Percentiles rank a stretch among this genome's conserved stretches.
Evolutionary conservation across 1,284 basidiomycete genomes (phyloP).

Genomic region (Sanguinoderma infundibulare): DNA sequence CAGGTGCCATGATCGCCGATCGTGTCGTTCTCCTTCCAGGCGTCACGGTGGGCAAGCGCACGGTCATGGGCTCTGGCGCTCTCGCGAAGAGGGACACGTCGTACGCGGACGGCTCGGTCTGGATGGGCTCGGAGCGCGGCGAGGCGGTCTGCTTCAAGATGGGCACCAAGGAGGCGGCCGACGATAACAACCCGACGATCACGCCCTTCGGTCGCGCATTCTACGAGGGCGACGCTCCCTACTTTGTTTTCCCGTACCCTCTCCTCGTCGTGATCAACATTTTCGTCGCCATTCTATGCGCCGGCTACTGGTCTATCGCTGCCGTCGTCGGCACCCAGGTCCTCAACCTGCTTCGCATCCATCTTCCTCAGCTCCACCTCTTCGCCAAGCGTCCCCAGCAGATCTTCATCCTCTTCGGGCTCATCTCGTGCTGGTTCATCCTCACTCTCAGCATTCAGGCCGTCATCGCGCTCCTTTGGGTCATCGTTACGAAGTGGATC

Average conservation of each 20-base stretch:
- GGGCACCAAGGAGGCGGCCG: slow-evolving; percentile 16
- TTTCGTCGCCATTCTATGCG: slow-evolving; percentile 32
- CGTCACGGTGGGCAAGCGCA: slow-evolving; percentile 42
- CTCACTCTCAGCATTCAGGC: slow-evolving; percentile 42
- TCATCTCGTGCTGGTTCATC: slow-evolving; percentile 42
- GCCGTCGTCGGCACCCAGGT: slow-evolving; percentile 45
- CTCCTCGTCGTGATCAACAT: slow-evolving; percentile 42
- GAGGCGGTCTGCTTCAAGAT: slow-evolving; percentile 37
- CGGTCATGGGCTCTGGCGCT: slow-evolving; percentile 52
- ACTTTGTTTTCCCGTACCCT: slow-evolving; percentile 47
- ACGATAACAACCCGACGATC: slow-evolving; percentile 36
- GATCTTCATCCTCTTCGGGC: slow-evolving; percentile 41
- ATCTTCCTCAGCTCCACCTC: slow-evolving; percentile 36
- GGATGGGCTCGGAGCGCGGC: slow-evolving; percentile 48
- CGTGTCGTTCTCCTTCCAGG: slow-evolving; percentile 49
- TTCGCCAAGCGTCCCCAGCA: slow-evolving; percentile 42
- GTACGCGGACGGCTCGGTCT: slow-evolving; percentile 48
- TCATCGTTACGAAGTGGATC: slow-evolving; percentile 44
- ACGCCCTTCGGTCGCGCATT: slow-evolving; percentile 54
- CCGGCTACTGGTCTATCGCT: slow-evolving; percentile 48
- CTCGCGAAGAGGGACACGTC: slow-evolving; percentile 42
- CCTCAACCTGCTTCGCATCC: slow-evolving; percentile 39
- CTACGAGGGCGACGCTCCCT: slow-evolving; percentile 46
- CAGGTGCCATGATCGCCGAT: slow-evolving; percentile 54
- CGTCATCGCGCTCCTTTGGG: slow-evolving; percentile 40